A percentile compares a stretch with the other conserved stretches of the same genome.
Evolutionary conservation across 257 asterid genomes (phyloP).

Genomic region (Linderniella brevidens): DNA sequence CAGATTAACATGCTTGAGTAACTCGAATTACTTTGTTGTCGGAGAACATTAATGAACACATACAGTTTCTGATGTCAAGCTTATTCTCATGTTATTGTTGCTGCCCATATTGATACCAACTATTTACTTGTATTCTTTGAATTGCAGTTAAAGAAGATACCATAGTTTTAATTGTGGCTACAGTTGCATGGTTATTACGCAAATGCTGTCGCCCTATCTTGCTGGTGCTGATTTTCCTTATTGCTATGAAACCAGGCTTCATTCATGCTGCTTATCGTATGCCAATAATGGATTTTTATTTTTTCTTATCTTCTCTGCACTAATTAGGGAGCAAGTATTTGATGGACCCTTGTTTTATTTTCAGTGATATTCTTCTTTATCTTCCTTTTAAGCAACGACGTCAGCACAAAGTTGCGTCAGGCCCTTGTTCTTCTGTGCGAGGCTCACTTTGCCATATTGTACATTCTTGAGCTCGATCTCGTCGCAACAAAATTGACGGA

Average conservation of each 20-base stretch:
- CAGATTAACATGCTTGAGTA: too few species aligned
- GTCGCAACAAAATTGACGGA: constrained; percentile 52
- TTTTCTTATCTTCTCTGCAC: too few species aligned
- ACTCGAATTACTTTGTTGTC: too few species aligned
- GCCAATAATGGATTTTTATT: constrained; percentile 15
- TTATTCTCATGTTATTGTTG: too few species aligned
- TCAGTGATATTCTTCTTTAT: constrained; percentile 90
- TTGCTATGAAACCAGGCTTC: constrained; percentile 89
- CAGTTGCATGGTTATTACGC: constrained; percentile 93
- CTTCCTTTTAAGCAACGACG: constrained; percentile 68
- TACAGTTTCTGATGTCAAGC: too few species aligned
- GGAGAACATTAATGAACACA: too few species aligned
- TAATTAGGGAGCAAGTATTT: too few species aligned
- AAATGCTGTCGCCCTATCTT: constrained; percentile 88
- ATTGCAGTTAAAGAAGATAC: constrained; percentile 85
- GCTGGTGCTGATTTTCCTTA: constrained; percentile 75
- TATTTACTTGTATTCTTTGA: constrained; percentile 6
- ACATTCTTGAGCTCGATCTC: constrained; percentile 82
- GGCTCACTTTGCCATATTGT: constrained; percentile 73
- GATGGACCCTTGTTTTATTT: constrained; percentile 11
- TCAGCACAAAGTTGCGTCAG: constrained; percentile 60
- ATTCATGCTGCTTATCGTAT: constrained; percentile 86
- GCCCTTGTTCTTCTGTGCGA: constrained; percentile 85
- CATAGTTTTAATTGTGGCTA: constrained; percentile 83
- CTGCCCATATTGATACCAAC: neutral